Conservation (phyloP, 2,329 filamentous ascomycete species). For the Penicillium griseofulvum region DNA sequence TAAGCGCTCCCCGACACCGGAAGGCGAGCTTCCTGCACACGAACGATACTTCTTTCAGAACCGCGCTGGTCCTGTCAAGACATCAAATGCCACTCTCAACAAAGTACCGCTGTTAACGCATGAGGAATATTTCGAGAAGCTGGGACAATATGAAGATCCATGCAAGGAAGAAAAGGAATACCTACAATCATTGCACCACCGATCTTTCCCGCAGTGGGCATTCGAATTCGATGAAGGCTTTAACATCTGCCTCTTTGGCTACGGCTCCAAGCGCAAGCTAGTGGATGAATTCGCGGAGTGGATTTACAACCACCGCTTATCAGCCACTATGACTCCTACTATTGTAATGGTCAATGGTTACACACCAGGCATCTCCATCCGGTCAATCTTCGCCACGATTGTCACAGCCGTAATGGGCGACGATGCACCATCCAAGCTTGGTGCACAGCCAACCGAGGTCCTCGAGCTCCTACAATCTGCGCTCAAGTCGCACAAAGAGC, state of each 20-base stretch:
- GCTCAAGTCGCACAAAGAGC: slow-evolving; percentile 50
- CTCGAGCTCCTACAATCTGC: slow-evolving; percentile 64
- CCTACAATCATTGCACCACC: slow-evolving; percentile 70
- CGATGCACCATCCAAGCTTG: slow-evolving; percentile 49
- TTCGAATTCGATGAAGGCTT: slow-evolving; percentile 88
- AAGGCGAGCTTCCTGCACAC: slow-evolving; percentile 77
- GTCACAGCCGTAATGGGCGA: slow-evolving; percentile 57
- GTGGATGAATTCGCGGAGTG: slow-evolving; percentile 73
- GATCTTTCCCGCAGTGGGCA: slow-evolving; percentile 85
- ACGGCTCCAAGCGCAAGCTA: slow-evolving; percentile 80
- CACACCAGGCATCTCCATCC: slow-evolving; percentile 45
- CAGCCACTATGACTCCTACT: slow-evolving; percentile 43
- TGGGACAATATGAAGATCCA: slow-evolving; percentile 63
- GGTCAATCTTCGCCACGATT: slow-evolving; percentile 56
- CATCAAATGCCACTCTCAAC: slow-evolving; percentile 79
- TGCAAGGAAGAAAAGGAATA: slow-evolving; percentile 69
- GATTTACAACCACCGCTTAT: slow-evolving; percentile 51
- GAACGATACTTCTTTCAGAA: slow-evolving; percentile 95
- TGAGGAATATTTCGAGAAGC: slow-evolving; percentile 80
- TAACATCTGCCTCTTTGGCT: slow-evolving; percentile 87
- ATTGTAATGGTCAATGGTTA: slow-evolving; percentile 91
- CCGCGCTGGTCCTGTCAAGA: slow-evolving; percentile 74
- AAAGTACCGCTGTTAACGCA: slow-evolving; percentile 76
- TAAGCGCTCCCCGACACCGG: slow-evolving; percentile 73
- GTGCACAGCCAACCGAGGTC: slow-evolving; percentile 66